These are phyloP conservation scores for Dendrobium chrysotoxum DNA, from an alignment of 106 monocot genomes.

Conservation along the genomic window DNA sequence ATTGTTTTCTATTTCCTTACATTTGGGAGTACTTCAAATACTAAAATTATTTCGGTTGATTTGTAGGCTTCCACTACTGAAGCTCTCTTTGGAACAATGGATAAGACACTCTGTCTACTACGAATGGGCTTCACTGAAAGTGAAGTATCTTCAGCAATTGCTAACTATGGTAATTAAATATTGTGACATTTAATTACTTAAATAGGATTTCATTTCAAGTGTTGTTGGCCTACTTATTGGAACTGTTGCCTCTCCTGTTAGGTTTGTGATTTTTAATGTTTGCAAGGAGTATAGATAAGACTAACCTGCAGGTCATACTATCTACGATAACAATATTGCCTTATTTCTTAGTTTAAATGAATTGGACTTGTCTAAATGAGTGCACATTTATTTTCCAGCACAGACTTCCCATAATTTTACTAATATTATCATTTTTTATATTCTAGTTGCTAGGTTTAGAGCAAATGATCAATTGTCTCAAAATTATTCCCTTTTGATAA, in stretches of 20 bases:
- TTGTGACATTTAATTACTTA: not conserved
- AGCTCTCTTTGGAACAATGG: slow-evolving; percentile 64
- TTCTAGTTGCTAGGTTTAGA: not conserved
- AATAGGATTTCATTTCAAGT: not conserved
- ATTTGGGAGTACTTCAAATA: not conserved
- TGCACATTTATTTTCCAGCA: not conserved
- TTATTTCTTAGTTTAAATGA: not conserved
- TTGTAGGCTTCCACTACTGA: slow-evolving; percentile 17
- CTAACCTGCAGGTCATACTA: not conserved
- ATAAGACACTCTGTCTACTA: slow-evolving; percentile 52
- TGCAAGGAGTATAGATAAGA: not conserved
- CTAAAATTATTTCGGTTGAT: not conserved
- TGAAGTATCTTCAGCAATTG: slow-evolving; percentile 78
- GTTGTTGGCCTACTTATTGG: not conserved
- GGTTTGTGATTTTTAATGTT: not conserved
- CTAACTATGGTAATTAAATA: slow-evolving; percentile 50
- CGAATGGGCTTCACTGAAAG: slow-evolving; percentile 87
- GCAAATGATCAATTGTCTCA: too few relatives aligned
- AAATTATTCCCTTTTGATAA: too few relatives aligned
- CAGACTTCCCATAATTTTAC: not conserved
- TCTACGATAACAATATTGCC: not conserved
- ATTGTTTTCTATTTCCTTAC: not conserved
- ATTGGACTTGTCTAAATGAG: not conserved
- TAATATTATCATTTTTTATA: not conserved
- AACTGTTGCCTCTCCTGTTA: not conserved